Percentiles rank a stretch among this genome's conserved stretches.
phyloP scores from a whole-genome alignment of 257 asterid species.

The Penstemon newberryi region DNA sequence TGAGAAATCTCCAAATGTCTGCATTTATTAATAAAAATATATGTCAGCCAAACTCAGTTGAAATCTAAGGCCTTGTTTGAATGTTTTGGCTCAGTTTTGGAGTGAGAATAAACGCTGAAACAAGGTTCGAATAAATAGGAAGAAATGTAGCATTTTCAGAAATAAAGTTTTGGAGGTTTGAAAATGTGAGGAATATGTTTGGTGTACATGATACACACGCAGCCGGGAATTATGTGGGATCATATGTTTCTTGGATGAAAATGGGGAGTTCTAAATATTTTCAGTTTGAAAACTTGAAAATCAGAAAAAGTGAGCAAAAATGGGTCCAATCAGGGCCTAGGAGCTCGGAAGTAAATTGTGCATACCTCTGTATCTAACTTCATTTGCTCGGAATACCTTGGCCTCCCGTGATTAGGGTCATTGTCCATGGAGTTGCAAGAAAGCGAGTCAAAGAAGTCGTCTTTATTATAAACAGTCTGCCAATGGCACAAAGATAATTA shows the following conservation, averaged over 20 bases:
- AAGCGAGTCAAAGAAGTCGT: conserved; percentile 84
- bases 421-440: conserved; percentile 60
- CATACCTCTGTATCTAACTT: conserved; percentile 91
- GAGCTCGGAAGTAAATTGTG: background rate
- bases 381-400: conserved; percentile 90
- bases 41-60: conserved; percentile 24
- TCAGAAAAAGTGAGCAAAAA: background rate
- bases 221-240: no score
- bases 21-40: conserved; percentile 22
- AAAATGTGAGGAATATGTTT: no score
- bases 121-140: no score
- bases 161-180: no score
- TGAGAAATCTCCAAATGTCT: conserved; percentile 95
- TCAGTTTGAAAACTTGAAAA: background rate
- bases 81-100: no score
- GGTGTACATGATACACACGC: no score
- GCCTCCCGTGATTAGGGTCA: conserved; percentile 62
- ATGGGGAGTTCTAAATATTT: no score
- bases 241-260: no score
- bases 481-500: conserved; percentile 20
- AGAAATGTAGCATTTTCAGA: no score
- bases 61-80: no score
- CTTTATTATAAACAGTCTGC: conserved; percentile 87
- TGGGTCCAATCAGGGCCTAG: background rate
- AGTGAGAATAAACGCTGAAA: no score